A percentile compares a stretch with the other conserved stretches of the same genome.
phyloP scores from a whole-genome alignment of 306 rosid genomes.

The Luffa aegyptiaca region DNA sequence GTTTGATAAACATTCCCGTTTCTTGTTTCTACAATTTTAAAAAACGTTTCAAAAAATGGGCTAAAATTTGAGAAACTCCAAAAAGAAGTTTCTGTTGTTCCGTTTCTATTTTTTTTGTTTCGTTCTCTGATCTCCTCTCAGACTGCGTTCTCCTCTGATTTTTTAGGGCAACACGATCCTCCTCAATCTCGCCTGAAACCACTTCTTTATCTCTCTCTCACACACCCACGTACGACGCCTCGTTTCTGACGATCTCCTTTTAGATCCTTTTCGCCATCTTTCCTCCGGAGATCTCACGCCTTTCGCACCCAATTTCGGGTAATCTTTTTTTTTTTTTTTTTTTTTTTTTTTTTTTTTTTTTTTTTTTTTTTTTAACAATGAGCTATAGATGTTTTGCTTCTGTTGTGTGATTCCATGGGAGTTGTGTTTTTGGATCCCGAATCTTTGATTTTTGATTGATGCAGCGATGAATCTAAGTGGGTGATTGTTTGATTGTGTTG shows the following conservation, averaged over 20 bases:
- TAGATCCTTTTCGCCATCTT: conserved; percentile 10
- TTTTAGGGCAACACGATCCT: no score
- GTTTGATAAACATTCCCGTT: no score
- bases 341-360: no score
- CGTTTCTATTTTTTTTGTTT: no score
- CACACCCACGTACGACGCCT: conserved; percentile 18
- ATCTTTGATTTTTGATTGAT: not conserved
- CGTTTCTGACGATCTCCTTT: conserved; percentile 51
- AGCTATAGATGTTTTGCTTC: not conserved
- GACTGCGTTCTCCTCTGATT: no score
- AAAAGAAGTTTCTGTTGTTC: no score
- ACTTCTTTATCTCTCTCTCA: conserved; percentile 13
- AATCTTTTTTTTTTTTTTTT: no score
- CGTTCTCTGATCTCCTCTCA: no score
- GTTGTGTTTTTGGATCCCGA: not conserved
- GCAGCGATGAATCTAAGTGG: not conserved
- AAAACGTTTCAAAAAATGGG: no score
- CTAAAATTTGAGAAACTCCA: no score
- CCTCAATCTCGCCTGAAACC: no score
- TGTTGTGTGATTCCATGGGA: not conserved
- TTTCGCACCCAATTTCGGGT: conserved; percentile 26
- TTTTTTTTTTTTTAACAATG: not conserved
- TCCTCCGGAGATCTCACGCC: conserved; percentile 17
- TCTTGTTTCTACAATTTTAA: no score
- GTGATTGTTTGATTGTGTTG: not conserved